Percentiles rank a stretch among this genome's conserved stretches.
Conservation (phyloP, 352 stramenopile species). For the Phytophthora idaei region DNA sequence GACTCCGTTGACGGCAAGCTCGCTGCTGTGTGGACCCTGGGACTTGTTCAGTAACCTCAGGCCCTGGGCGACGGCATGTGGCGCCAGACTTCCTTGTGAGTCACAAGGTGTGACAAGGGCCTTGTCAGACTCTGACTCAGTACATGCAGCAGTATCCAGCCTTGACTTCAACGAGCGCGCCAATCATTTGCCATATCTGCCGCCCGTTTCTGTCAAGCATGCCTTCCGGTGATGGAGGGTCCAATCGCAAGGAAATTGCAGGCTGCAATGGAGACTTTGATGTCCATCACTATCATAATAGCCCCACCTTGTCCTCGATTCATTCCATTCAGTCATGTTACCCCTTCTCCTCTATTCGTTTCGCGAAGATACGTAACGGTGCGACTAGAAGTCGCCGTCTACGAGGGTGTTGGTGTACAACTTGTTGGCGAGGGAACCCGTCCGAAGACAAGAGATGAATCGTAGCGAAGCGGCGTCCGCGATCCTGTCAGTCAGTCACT, state of each 20-base stretch:
- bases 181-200: conserved; percentile 4
- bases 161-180: conserved; percentile 13
- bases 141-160: no score
- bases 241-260: conserved; percentile 5
- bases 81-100: background rate
- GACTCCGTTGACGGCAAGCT: no score
- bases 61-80: no score
- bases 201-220: conserved; percentile 3
- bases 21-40: no score
- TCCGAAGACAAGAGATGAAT: background rate
- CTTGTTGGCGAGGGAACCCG: no score
- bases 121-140: no score
- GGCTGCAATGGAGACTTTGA: background rate
- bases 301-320: background rate
- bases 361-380: background rate
- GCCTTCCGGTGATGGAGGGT: conserved; percentile 7
- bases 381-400: background rate
- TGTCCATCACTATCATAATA: background rate
- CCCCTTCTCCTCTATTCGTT: background rate
- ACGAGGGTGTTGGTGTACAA: background rate
- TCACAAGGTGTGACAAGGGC: no score
- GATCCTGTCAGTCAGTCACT: conserved; percentile 20
- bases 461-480: conserved; percentile 13
- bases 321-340: background rate
- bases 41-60: background rate